Evolutionary conservation across 306 rosid genomes (phyloP).

Genomic region (Purshia tridentata): DNA sequence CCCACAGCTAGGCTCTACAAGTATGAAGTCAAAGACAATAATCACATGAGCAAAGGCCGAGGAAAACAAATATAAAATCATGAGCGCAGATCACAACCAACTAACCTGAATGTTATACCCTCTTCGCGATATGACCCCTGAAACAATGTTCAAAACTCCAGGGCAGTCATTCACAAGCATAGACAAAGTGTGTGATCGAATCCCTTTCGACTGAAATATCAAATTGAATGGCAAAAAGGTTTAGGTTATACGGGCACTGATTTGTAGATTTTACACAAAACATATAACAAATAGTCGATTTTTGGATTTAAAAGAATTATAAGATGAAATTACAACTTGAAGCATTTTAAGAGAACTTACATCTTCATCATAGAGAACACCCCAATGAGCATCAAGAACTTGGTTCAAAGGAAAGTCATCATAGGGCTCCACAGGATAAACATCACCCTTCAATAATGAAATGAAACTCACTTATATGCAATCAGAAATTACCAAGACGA

Average conservation of each 20-base stretch:
- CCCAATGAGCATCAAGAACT: slow-evolving; percentile 69
- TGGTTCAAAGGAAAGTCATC: slow-evolving; percentile 28
- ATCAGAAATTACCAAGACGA: neutral
- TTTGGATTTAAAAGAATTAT: neutral
- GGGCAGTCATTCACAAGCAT: slow-evolving; percentile 58
- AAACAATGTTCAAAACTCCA: slow-evolving; percentile 59
- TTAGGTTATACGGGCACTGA: neutral
- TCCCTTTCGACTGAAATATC: slow-evolving; percentile 49
- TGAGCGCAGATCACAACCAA: neutral
- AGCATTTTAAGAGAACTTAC: slow-evolving; percentile 32
- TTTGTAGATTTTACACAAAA: slow-evolving; percentile 2
- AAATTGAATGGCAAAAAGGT: neutral
- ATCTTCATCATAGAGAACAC: slow-evolving; percentile 56
- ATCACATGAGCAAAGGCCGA: neutral
- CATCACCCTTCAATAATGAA: slow-evolving; percentile 50
- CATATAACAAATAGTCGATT: neutral
- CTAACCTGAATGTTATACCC: slow-evolving; percentile 68
- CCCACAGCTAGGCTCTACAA: slow-evolving; percentile 63
- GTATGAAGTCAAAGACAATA: neutral
- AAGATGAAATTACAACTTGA: slow-evolving; percentile 8
- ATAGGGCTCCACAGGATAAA: slow-evolving; percentile 58
- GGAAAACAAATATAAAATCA: slow-evolving; percentile 8
- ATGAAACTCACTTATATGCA: slow-evolving; percentile 1
- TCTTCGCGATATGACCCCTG: slow-evolving; percentile 62
- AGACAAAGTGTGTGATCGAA: slow-evolving; percentile 53